Evolutionary conservation across 164 flowering plant species (phyloP), one percentile per base, ranked within the genome.

Genomic region (Vitis rupestris): DNA sequence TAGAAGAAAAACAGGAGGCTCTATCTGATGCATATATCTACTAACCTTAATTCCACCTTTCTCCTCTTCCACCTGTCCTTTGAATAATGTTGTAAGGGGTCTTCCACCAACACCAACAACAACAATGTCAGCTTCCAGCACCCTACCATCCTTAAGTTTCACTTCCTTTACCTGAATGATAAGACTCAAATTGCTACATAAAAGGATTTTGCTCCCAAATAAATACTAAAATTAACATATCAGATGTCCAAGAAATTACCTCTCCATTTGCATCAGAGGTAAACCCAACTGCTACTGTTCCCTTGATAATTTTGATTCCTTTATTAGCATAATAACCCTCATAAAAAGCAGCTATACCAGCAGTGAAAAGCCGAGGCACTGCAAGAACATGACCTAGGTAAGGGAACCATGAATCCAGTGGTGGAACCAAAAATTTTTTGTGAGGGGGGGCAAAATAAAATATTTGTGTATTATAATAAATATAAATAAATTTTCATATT

Each of bases 291-390:
- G 97, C 98, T 59, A 90, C 97, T 15, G 99, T 92, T 70, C 99
- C 99, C 83, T 96, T 96, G 31, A 93, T 79, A 59, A 96, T 88
- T 15, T 86, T 84, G 66, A 96, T 60, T 76, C 98, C 97, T 76
- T 96, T 96, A 50, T 87, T 87, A 51, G 88, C 81, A 81, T 93
- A 96, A 68, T 87, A 92, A 64, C 90, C 88, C 85, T 96, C 99
- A 76, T 96, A 96, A 74, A 96, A 96, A 50, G 90, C 87, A 80
- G 99, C 99, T 75, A 96, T 86, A 50, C 55, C 97, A 68, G 97
- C 73, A 63, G 98, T 93, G 73, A 93, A 96, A 53, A 96, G 97
- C 8, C 98, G 84, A 61, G 99, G 99, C 98, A 93, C 99, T 96
- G 85, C 76, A 86, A 74, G 31, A 73, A 63, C 48, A 47, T 44